Conservation (phyloP, 2,329 filamentous ascomycete species). For the Trichoderma endophyticum region DNA sequence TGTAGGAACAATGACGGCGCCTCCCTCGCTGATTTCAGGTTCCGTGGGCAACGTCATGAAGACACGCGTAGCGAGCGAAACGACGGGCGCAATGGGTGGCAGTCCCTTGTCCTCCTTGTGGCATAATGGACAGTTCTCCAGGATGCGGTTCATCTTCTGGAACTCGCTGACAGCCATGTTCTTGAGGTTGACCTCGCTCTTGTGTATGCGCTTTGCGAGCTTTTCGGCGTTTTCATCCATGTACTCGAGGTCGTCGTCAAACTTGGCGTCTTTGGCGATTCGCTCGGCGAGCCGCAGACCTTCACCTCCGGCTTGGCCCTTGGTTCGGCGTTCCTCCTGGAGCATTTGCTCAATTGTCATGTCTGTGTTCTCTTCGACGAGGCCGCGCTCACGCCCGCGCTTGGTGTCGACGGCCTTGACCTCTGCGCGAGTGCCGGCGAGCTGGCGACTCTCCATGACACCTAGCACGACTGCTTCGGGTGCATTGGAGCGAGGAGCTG, state of each 20-base stretch:
- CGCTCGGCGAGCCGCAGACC: conserved; percentile 81
- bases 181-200: conserved; percentile 82
- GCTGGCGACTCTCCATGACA: conserved; percentile 84
- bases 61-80: conserved; percentile 81
- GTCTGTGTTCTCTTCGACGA: conserved; percentile 86
- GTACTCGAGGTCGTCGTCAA: conserved; percentile 90
- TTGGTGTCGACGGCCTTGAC: conserved; percentile 76
- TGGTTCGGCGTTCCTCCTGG: conserved; percentile 84
- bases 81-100: conserved; percentile 77
- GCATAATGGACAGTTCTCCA: conserved; percentile 87
- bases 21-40: conserved; percentile 79
- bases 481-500: conserved; percentile 55
- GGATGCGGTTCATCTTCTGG: conserved; percentile 80
- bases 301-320: conserved; percentile 73
- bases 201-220: conserved; percentile 81
- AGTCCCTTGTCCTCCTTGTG: conserved; percentile 77
- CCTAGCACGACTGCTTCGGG: conserved; percentile 69
- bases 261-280: conserved; percentile 90
- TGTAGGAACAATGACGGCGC: conserved; percentile 84
- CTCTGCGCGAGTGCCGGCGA: conserved; percentile 71
- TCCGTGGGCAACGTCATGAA: conserved; percentile 87
- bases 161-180: conserved; percentile 85
- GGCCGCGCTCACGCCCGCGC: conserved; percentile 77
- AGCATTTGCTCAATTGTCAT: conserved; percentile 98
- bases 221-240: conserved; percentile 95